These are phyloP conservation scores for Talaromyces marneffei DNA, from an alignment of 2,329 filamentous ascomycete genomes.

Conservation along the genomic window DNA sequence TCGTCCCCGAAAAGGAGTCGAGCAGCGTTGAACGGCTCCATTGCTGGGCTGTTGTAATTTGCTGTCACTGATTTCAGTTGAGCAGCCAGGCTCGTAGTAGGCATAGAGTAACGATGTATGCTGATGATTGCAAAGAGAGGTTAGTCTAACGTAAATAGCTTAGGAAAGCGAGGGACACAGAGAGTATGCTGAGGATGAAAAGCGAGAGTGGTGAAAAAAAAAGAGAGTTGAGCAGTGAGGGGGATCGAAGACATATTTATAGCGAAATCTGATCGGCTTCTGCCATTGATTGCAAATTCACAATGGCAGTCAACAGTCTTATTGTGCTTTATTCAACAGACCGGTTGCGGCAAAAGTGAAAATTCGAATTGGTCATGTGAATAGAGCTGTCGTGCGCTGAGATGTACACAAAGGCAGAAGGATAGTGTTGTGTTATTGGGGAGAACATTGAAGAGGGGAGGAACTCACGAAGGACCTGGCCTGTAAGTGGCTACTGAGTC, in stretches of 20 bases:
- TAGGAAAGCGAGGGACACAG: not conserved
- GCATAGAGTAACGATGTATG: constrained; percentile 89
- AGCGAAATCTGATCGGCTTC: not conserved
- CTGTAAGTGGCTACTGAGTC: constrained; percentile 57
- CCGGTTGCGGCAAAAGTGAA: not conserved
- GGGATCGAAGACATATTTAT: constrained; percentile 1
- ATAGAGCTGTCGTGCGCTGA: not conserved
- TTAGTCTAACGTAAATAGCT: not conserved
- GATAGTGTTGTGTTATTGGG: not conserved
- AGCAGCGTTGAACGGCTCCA: constrained; percentile 79
- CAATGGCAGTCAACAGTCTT: not conserved
- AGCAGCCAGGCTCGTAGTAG: constrained; percentile 52
- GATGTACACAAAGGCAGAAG: not conserved
- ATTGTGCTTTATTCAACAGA: not conserved
- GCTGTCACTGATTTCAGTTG: constrained; percentile 27
- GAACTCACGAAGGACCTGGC: constrained; percentile 71
- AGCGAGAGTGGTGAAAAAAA: not conserved
- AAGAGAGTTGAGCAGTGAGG: not conserved
- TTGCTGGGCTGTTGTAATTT: constrained; percentile 37
- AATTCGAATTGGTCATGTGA: not conserved
- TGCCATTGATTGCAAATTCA: not conserved
- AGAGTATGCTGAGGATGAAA: not conserved
- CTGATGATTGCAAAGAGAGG: constrained; percentile 40
- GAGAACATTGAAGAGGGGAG: not conserved
- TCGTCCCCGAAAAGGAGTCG: constrained; percentile 85